Conservation (phyloP, 768 basidiomycete genomes). For the Psilocybe cyanescens region DNA sequence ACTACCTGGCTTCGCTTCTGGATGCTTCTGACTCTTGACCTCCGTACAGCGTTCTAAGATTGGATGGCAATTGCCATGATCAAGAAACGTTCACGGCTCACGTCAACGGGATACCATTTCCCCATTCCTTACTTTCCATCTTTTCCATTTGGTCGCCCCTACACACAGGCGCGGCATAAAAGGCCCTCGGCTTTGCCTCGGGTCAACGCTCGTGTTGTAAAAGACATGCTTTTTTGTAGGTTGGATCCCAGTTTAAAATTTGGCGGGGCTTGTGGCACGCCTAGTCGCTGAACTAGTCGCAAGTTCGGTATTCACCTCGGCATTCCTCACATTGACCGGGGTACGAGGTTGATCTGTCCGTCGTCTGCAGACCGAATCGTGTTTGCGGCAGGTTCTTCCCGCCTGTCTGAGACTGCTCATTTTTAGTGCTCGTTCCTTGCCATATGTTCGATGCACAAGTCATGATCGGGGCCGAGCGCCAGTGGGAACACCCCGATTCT, state of each 20-base stretch:
- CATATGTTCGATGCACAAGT: neutral
- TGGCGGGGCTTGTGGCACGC: neutral
- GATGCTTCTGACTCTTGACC: no score
- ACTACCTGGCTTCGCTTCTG: no score
- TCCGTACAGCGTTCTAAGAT: neutral
- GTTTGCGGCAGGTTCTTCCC: neutral
- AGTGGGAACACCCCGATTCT: no score
- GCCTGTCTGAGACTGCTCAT: neutral
- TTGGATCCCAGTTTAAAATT: neutral
- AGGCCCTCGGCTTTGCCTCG: neutral
- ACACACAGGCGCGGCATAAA: neutral
- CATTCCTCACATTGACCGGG: neutral
- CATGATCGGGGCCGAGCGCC: neutral
- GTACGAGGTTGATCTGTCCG: neutral
- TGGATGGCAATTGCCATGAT: neutral
- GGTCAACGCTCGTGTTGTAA: neutral
- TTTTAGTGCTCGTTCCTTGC: neutral
- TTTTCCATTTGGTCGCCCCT: neutral
- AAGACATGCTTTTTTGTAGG: neutral
- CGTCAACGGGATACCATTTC: neutral
- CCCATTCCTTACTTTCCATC: neutral
- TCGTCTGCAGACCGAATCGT: neutral
- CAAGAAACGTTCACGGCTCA: neutral
- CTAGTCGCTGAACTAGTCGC: neutral
- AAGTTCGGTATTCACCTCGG: neutral